A percentile compares a stretch with the other conserved stretches of the same genome.
Conservation (phyloP, 306 rosid species). For the Cicer chorassanicum region DNA sequence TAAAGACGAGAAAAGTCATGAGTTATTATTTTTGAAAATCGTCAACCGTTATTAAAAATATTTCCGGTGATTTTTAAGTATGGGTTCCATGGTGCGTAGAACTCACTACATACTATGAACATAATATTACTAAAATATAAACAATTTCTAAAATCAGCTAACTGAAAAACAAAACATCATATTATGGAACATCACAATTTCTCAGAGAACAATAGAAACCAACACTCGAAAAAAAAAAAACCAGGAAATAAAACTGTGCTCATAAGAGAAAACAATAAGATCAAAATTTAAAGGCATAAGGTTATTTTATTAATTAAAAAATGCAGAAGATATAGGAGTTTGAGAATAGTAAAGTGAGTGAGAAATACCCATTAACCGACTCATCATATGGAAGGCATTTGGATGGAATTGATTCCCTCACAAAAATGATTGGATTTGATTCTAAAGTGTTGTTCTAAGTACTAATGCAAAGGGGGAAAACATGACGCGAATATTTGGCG, state of each 20-base stretch:
- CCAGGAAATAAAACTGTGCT: neutral
- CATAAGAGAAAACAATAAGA: constrained; percentile 31
- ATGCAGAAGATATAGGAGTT: neutral
- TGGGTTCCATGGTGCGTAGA: too few species aligned
- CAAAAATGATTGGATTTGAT: neutral
- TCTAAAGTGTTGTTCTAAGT: neutral
- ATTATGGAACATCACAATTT: neutral
- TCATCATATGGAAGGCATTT: constrained; percentile 12
- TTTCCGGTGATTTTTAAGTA: too few species aligned
- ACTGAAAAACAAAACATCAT: constrained; percentile 20
- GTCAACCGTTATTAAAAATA: too few species aligned
- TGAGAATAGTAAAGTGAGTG: constrained; percentile 5
- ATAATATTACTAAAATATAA: neutral
- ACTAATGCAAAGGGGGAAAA: neutral
- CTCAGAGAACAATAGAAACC: too few species aligned
- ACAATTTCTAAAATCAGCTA: neutral
- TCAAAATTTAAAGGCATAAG: constrained; percentile 16
- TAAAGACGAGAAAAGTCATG: too few species aligned
- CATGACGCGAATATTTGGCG: neutral
- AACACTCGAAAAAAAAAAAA: neutral
- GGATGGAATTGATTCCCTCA: constrained; percentile 26
- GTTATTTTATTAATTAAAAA: neutral
- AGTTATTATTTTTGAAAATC: too few species aligned
- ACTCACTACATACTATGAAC: neutral
- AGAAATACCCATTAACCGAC: constrained; percentile 35